phyloP scores from a whole-genome alignment of 345 rosid genomes.

The Litchi chinensis region DNA sequence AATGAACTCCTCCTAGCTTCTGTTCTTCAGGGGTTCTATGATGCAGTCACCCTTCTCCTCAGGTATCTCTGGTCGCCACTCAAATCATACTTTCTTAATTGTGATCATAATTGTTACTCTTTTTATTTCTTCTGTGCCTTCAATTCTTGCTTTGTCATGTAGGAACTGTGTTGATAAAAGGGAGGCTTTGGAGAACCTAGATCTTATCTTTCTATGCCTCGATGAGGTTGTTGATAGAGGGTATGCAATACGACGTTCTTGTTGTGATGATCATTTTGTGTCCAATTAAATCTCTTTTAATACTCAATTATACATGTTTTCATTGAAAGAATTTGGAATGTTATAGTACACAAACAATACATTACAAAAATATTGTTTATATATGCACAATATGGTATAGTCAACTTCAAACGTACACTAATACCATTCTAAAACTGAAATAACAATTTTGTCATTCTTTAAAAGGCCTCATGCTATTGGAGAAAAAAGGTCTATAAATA shows the following conservation, averaged over 20 bases:
- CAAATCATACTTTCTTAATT: not conserved
- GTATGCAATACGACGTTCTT: conserved; percentile 36
- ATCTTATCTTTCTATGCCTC: conserved; percentile 80
- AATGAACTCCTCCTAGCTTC: conserved; percentile 79
- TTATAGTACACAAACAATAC: too few species aligned
- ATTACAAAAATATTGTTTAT: too few species aligned
- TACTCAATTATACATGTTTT: too few species aligned
- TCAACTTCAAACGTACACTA: too few species aligned
- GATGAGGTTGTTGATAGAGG: conserved; percentile 93
- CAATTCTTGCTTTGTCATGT: conserved; percentile 17
- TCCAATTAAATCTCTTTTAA: too few species aligned
- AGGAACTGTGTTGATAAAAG: conserved; percentile 84
- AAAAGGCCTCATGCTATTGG: too few species aligned
- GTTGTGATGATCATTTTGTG: not conserved
- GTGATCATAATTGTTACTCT: not conserved
- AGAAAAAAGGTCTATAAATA: too few species aligned
- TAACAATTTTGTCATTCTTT: too few species aligned
- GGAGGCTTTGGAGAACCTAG: conserved; percentile 89
- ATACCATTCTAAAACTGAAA: too few species aligned
- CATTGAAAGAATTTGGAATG: too few species aligned
- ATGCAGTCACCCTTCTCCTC: conserved; percentile 75
- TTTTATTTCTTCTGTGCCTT: conserved; percentile 2
- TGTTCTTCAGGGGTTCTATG: conserved; percentile 86
- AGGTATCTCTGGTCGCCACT: conserved; percentile 46
- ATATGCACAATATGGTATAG: too few species aligned